A percentile compares a stretch with the other conserved stretches of the same genome.
Conservation (phyloP, 768 basidiomycete genomes). For the Leccinellum rugosiceps region DNA sequence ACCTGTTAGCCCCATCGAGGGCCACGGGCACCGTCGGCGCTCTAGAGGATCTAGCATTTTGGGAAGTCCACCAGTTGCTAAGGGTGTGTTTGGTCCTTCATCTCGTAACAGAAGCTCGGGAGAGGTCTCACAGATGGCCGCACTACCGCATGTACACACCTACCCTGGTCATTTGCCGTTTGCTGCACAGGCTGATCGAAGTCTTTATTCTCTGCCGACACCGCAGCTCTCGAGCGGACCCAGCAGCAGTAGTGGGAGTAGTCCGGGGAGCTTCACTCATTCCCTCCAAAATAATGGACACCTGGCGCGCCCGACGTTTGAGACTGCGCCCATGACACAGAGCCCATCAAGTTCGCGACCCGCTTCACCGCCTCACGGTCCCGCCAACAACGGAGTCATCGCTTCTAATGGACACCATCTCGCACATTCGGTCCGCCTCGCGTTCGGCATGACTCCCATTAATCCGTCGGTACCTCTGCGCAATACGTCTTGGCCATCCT, state of each 20-base stretch:
- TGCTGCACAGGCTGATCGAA: constrained; percentile 25
- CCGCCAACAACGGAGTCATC: constrained; percentile 22
- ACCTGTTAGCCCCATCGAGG: constrained; percentile 36
- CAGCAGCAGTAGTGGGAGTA: constrained; percentile 58
- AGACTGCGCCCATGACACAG: constrained; percentile 30
- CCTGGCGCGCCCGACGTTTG: constrained; percentile 22
- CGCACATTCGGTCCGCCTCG: constrained; percentile 79
- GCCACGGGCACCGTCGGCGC: constrained; percentile 24
- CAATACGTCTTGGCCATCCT: constrained; percentile 39
- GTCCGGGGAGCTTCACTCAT: constrained; percentile 52
- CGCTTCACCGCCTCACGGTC: constrained; percentile 51
- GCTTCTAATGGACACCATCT: constrained; percentile 55
- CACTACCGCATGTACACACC: constrained; percentile 31
- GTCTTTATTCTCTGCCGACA: constrained; percentile 42
- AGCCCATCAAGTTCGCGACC: constrained; percentile 59
- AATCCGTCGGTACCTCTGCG: constrained; percentile 34
- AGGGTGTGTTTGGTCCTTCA: constrained; percentile 26
- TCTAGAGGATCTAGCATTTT: constrained; percentile 32
- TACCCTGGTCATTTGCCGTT: constrained; percentile 32
- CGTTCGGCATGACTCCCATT: constrained; percentile 92
- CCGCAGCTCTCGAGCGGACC: constrained; percentile 64
- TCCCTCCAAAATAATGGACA: constrained; percentile 24
- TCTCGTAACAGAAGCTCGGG: constrained; percentile 30
- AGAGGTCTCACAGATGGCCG: constrained; percentile 29
- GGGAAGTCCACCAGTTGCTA: constrained; percentile 36